Percentiles rank a stretch among this genome's conserved stretches.
Conservation (phyloP, 2,329 filamentous ascomycete genomes). For the Orbilia blumenaviensis region DNA sequence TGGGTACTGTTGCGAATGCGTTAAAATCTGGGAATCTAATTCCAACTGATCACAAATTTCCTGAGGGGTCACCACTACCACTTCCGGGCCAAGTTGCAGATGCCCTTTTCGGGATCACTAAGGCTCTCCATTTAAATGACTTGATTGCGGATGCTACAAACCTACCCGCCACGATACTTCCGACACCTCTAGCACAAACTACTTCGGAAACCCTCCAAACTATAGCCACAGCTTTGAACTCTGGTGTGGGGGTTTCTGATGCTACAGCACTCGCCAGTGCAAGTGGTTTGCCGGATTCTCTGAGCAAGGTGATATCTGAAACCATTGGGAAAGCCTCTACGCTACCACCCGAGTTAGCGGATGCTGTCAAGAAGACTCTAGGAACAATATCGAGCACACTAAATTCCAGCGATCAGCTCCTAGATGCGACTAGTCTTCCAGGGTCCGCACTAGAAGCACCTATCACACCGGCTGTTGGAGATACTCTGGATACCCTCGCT, state of each 20-base stretch:
- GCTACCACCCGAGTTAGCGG: conserved; percentile 2
- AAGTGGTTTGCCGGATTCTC: conserved; percentile 20
- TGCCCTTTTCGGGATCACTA: conserved; percentile 9
- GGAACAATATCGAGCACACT: conserved; percentile 22
- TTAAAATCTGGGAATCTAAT: conserved; percentile 31
- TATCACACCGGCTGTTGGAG: conserved; percentile 29
- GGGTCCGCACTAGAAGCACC: conserved; percentile 29
- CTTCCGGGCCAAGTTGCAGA: conserved; percentile 20
- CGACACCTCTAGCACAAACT: conserved; percentile 13
- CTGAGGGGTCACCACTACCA: conserved; percentile 4
- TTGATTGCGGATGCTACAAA: conserved; percentile 36
- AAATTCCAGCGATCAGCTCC: conserved; percentile 34
- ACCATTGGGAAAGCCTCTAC: conserved; percentile 15
- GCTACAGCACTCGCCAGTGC: conserved; percentile 9
- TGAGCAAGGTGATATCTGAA: conserved; percentile 16
- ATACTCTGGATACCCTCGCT: conserved; percentile 29
- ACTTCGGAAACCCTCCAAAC: conserved; percentile 38
- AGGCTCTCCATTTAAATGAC: conserved; percentile 37
- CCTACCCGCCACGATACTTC: conserved; percentile 23
- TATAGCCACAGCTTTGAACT: conserved; percentile 18
- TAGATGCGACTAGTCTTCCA: conserved; percentile 24
- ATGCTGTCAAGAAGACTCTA: conserved; percentile 8
- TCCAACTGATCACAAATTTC: conserved; percentile 1
- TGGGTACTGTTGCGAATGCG: conserved; percentile 19
- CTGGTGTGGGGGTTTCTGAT: neutral